Percentiles rank a stretch among this genome's conserved stretches.
phyloP scores from a whole-genome alignment of 2,329 filamentous ascomycete species.

The Colletotrichum chrysophilum region DNA sequence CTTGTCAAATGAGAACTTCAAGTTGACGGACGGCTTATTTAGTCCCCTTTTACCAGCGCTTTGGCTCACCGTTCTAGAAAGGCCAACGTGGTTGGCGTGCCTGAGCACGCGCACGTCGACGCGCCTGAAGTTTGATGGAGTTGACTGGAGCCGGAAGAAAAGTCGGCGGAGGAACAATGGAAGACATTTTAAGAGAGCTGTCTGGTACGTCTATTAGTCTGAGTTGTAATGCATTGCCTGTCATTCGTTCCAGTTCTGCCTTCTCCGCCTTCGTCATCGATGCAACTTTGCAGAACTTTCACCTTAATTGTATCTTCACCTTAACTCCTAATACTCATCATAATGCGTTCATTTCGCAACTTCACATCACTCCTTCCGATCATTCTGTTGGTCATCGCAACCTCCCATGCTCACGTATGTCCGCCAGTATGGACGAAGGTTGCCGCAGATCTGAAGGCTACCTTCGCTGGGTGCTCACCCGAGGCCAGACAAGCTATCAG shows the following conservation, averaged over 20 bases:
- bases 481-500: conserved; percentile 1
- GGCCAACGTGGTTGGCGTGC: neutral
- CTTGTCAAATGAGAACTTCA: neutral
- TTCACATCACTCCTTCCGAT: neutral
- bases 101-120: neutral
- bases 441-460: neutral
- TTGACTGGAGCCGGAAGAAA: neutral
- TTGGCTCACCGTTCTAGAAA: neutral
- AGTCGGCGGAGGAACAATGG: neutral
- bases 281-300: neutral
- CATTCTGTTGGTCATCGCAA: neutral
- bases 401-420: neutral
- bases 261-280: neutral
- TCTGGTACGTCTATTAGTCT: neutral
- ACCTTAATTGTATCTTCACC: neutral
- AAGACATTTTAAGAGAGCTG: neutral
- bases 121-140: neutral
- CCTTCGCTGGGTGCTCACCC: neutral
- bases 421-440: neutral
- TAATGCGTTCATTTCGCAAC: neutral
- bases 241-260: neutral
- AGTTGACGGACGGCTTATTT: neutral
- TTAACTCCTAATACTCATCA: neutral
- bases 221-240: neutral
- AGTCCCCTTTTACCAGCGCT: neutral